Evolutionary conservation across 2,329 filamentous ascomycete species (phyloP), one percentile per base, ranked within the genome.

Genomic region (Ambrosiella cleistominuta): DNA sequence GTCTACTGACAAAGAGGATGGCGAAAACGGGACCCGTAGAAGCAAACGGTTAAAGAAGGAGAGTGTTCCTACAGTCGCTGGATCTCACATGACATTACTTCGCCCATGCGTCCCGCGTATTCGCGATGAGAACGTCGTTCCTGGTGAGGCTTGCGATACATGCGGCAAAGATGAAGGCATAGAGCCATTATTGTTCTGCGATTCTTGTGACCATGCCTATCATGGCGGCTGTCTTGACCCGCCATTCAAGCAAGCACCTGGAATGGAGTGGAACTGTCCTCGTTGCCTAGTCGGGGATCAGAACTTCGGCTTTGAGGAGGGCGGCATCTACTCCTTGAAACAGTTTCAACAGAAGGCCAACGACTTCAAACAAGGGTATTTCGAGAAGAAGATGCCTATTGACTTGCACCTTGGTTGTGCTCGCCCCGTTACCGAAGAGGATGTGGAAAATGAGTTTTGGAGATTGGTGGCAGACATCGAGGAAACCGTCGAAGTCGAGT

Each of bases 391-490:
- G 70, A 88, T 90, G 83, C 86, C 86, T 0, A 90, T 85, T 64
- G 91, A 96, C 65, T 83, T 89, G 0, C 79, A 90, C 37, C 78
- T 88, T 35, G 91, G 95, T 64, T 86, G 83, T 37, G 82, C 86
- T 63, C 80, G 83, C 45, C 85, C 86, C 0, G 86, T 95, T 37
- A 90, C 87, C 0, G 93, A 98, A 68, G 90, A 97, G 62, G 93
- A 97, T 63, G 88, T 98, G 3, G 93, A 98, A 70, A 82, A 83
- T 17, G 93, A 98, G 67, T 98, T 98, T 68, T 98, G 93, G 93
- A 81, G 88, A 64, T 77, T 97, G 7, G 93, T 97, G 0, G 88
- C 93, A 53, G 94, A 90, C 65, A 77, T 96, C 55, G 91, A 94
- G 62, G 93, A 97, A 69, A 94, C 89, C 0, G 90, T 97, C 1